These are phyloP conservation scores for Penicillium angulare DNA, from an alignment of 495 filamentous ascomycete genomes.

Conservation along the genomic window DNA sequence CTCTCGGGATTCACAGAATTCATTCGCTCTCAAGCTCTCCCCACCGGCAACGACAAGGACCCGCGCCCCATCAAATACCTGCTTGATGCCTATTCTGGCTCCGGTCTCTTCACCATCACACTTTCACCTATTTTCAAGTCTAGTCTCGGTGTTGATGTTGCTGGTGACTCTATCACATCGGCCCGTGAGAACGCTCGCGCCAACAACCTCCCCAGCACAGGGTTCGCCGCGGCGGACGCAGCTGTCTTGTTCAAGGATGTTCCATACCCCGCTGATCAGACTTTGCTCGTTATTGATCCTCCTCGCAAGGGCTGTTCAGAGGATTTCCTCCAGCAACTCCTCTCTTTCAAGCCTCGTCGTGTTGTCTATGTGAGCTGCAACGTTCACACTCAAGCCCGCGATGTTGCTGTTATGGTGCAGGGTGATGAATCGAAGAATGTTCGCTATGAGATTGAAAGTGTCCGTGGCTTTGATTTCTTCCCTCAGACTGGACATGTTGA, in stretches of 20 bases:
- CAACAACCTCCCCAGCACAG: conserved; percentile 70
- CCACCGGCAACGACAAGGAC: conserved; percentile 27
- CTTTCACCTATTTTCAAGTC: conserved; percentile 76
- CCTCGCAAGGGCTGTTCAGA: conserved; percentile 93
- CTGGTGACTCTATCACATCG: conserved; percentile 66
- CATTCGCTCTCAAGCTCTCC: conserved; percentile 77
- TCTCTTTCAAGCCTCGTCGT: conserved; percentile 69
- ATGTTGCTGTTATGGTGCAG: conserved; percentile 79
- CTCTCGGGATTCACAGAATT: conserved; percentile 86
- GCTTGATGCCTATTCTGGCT: conserved; percentile 96
- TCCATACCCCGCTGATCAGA: conserved; percentile 70
- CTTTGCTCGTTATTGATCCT: conserved; percentile 88
- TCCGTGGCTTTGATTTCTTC: conserved; percentile 96
- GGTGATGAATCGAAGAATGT: conserved; percentile 53
- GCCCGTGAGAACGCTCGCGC: conserved; percentile 73
- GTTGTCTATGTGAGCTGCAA: conserved; percentile 96
- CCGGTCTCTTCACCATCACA: conserved; percentile 93
- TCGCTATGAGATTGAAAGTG: conserved; percentile 84
- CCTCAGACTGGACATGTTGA: conserved; percentile 97
- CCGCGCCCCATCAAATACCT: conserved; percentile 68
- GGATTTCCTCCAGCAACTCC: conserved; percentile 75
- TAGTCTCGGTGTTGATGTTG: conserved; percentile 69
- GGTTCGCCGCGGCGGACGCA: conserved; percentile 85
- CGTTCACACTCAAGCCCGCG: conserved; percentile 94
- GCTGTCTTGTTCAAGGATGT: conserved; percentile 73